phyloP scores from a whole-genome alignment of 2,329 filamentous ascomycete species.

The Microsporum canis region DNA sequence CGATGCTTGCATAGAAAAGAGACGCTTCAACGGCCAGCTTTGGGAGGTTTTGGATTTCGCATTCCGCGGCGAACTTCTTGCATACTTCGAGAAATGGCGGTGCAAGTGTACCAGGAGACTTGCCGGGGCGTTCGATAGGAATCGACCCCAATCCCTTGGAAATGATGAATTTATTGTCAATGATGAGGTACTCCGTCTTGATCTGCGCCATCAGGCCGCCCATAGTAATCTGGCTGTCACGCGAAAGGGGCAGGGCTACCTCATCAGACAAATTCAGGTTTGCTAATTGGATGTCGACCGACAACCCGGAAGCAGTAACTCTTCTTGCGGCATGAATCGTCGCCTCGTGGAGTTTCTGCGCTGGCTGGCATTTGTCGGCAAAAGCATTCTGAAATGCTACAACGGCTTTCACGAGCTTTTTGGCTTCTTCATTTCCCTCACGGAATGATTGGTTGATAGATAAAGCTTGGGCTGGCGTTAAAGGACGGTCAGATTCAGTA shows the following conservation, averaged over 20 bases:
- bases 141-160: neutral
- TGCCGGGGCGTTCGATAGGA: neutral
- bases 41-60: neutral
- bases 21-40: neutral
- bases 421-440: neutral
- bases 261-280: neutral
- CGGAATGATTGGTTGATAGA: conserved; percentile 15
- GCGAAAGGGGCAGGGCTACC: neutral
- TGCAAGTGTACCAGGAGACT: neutral
- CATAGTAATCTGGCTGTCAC: neutral
- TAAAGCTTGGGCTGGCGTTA: too few relatives aligned
- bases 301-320: neutral
- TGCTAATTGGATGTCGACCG: neutral
- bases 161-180: neutral
- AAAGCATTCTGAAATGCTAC: neutral
- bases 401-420: conserved; percentile 14
- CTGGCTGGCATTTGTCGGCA: neutral
- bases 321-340: neutral
- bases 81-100: neutral
- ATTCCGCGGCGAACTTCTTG: neutral
- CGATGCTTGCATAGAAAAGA: neutral
- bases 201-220: neutral
- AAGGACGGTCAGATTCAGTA: too few relatives aligned
- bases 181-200: neutral
- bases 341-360: neutral